These are phyloP conservation scores for Claviceps cyperi DNA, from an alignment of 2,329 filamentous ascomycete genomes.

Conservation along the genomic window DNA sequence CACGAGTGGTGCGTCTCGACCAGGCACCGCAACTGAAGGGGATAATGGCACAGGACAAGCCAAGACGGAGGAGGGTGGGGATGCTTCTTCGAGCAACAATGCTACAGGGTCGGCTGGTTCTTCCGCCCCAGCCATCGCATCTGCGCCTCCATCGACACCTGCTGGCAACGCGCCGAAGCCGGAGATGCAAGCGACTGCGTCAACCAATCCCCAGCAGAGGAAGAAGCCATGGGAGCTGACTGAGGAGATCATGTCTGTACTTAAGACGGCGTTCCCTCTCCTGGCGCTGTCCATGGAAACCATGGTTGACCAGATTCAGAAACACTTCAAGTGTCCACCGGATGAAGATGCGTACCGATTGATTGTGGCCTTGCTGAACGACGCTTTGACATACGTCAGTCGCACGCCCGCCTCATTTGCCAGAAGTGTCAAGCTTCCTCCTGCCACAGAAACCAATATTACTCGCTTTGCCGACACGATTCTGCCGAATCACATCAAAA, in stretches of 20 bases:
- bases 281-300: constrained; percentile 97
- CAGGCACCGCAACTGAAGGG: constrained; percentile 37
- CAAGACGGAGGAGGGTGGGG: constrained; percentile 34
- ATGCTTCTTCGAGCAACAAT: constrained; percentile 11
- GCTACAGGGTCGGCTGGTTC: constrained; percentile 10
- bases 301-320: constrained; percentile 97
- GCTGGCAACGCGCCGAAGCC: constrained; percentile 10
- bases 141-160: constrained; percentile 7
- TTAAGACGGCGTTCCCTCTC: constrained; percentile 94
- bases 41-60: constrained; percentile 20
- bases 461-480: constrained; percentile 94
- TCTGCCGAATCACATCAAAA: constrained; percentile 83
- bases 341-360: constrained; percentile 96
- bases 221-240: constrained; percentile 93
- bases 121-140: constrained; percentile 14
- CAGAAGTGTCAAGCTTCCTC: constrained; percentile 77
- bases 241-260: constrained; percentile 85
- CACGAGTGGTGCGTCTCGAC: constrained; percentile 26
- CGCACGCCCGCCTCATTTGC: constrained; percentile 77
- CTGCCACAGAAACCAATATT: constrained; percentile 89
- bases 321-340: constrained; percentile 97
- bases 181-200: constrained; percentile 6
- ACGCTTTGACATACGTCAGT: constrained; percentile 83
- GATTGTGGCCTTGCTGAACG: constrained; percentile 94
- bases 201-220: constrained; percentile 28